These are phyloP conservation scores for Capsicum baccatum DNA, from an alignment of 257 asterid genomes.

Conservation along the genomic window DNA sequence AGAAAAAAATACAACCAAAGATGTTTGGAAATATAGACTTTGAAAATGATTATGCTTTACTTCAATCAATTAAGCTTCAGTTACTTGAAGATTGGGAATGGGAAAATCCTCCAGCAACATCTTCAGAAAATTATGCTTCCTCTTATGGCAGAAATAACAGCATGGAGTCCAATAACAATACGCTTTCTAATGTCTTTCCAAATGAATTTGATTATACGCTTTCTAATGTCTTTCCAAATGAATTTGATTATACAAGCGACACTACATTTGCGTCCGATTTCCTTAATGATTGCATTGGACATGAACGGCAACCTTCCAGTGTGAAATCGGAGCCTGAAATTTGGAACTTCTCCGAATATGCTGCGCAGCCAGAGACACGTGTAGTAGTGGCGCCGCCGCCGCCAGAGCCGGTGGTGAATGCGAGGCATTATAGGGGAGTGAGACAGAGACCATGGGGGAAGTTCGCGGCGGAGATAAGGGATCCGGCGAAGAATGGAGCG, in stretches of 20 bases:
- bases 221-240: background rate
- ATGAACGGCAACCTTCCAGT: background rate
- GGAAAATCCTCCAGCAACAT: slow-evolving; percentile 22
- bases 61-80: slow-evolving; percentile 41
- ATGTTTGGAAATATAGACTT: slow-evolving; percentile 32
- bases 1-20: background rate
- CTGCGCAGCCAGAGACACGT: background rate
- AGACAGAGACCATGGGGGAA: slow-evolving; percentile 57
- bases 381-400: background rate
- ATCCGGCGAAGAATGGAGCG: slow-evolving; percentile 52
- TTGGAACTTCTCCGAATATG: background rate
- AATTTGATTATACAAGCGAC: background rate
- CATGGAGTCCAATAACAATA: background rate
- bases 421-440: slow-evolving; percentile 48
- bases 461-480: slow-evolving; percentile 57
- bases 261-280: background rate
- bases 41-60: slow-evolving; percentile 39
- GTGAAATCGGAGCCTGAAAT: slow-evolving; percentile 35
- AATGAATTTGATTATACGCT: background rate
- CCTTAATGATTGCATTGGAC: background rate
- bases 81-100: slow-evolving; percentile 42
- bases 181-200: background rate
- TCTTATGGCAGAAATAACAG: background rate
- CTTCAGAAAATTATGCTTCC: background rate
- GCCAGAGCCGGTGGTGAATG: background rate